phyloP scores from a whole-genome alignment of 306 rosid species.

The Alnus glutinosa region DNA sequence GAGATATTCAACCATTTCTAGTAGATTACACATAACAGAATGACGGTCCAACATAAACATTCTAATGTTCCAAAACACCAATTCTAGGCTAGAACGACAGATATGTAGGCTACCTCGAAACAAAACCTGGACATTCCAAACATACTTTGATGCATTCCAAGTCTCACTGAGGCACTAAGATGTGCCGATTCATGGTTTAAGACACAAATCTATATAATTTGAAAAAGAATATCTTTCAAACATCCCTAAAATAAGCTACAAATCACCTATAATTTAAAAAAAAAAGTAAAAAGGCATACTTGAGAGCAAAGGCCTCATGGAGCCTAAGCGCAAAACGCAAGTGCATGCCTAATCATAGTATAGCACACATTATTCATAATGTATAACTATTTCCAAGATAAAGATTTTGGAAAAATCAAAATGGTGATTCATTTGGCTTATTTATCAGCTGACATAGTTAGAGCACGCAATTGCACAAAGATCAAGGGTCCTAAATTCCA shows the following conservation, averaged over 20 bases:
- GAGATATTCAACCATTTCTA: background rate
- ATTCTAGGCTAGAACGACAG: background rate
- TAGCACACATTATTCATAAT: too few species aligned
- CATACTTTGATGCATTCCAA: background rate
- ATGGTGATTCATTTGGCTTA: too few species aligned
- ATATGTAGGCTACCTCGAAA: background rate
- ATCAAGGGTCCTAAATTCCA: too few species aligned
- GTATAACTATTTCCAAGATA: too few species aligned
- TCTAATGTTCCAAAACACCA: background rate
- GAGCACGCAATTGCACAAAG: too few species aligned
- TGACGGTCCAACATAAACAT: background rate
- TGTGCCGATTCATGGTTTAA: background rate
- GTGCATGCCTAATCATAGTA: too few species aligned
- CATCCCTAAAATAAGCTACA: background rate
- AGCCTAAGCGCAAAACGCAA: background rate
- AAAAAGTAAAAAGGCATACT: background rate
- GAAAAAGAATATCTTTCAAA: background rate
- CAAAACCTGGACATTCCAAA: background rate
- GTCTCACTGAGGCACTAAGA: background rate
- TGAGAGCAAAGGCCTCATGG: background rate
- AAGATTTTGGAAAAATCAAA: too few species aligned
- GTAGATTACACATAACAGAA: background rate
- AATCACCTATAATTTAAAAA: too few species aligned
- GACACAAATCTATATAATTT: too few species aligned
- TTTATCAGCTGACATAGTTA: too few species aligned